phyloP scores from a whole-genome alignment of 164 flowering plant species.

The Annona cherimola region DNA sequence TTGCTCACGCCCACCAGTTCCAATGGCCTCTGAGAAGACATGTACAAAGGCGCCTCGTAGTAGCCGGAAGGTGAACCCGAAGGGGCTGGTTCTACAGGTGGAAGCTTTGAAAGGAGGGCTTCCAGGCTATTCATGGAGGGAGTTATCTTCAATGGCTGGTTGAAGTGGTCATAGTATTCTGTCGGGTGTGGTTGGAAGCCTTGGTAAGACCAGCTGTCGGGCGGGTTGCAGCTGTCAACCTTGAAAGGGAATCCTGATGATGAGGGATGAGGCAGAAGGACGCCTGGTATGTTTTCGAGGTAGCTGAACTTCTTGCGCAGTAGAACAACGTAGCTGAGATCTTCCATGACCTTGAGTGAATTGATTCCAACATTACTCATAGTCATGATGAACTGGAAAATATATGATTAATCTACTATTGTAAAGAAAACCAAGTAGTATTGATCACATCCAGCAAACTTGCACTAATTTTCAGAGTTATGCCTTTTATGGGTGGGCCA shows the following conservation, averaged over 20 bases:
- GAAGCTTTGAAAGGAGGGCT: constrained; percentile 91
- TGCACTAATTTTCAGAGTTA: background rate
- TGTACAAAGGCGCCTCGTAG: constrained; percentile 23
- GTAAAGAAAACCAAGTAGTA: background rate
- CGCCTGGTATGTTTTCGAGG: constrained; percentile 95
- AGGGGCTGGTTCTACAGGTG: constrained; percentile 65
- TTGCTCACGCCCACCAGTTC: constrained; percentile 32
- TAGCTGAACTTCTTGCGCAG: constrained; percentile 75
- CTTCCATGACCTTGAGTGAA: constrained; percentile 67
- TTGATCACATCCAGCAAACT: background rate
- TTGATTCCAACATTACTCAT: background rate
- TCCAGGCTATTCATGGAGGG: constrained; percentile 98
- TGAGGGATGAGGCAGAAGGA: constrained; percentile 90
- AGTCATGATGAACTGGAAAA: background rate
- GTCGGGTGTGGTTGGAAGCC: constrained; percentile 2
- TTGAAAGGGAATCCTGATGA: constrained; percentile 60
- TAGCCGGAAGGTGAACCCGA: constrained; percentile 21
- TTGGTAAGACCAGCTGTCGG: constrained; percentile 34
- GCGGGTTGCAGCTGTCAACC: constrained; percentile 27
- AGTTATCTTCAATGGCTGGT: constrained; percentile 48
- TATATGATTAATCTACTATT: no score
- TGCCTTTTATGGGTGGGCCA: background rate
- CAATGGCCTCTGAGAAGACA: constrained; percentile 23
- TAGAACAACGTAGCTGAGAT: constrained; percentile 66
- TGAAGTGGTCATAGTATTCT: constrained; percentile 30